phyloP scores from a whole-genome alignment of 306 rosid genomes.

The Cucumis sativus region Cucumber_9930_V3 NC_026659.2:13245001-13245500 shows the following conservation, averaged over 20 bases:
- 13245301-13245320: constrained; percentile 46
- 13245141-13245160: constrained; percentile 33
- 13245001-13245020: constrained; percentile 82
- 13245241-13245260: constrained; percentile 99
- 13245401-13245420: not conserved
- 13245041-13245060: constrained; percentile 86
- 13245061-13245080: constrained; percentile 67
- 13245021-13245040: constrained; percentile 93
- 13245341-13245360: constrained; percentile 87
- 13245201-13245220: constrained; percentile 74
- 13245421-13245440: too few relatives aligned
- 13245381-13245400: constrained; percentile 6
- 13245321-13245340: constrained; percentile 77
- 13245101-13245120: constrained; percentile 30
- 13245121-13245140: constrained; percentile 23
- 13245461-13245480: too few relatives aligned
- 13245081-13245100: constrained; percentile 60
- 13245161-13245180: constrained; percentile 38
- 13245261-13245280: constrained; percentile 80
- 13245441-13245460: too few relatives aligned
- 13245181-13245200: constrained; percentile 55
- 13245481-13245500: too few relatives aligned
- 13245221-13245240: constrained; percentile 83
- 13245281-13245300: constrained; percentile 55
- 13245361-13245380: constrained; percentile 55